These are phyloP conservation scores for Colletotrichum graminicola DNA, from an alignment of 2,329 filamentous ascomycete species.

Conservation along the genomic window DNA sequence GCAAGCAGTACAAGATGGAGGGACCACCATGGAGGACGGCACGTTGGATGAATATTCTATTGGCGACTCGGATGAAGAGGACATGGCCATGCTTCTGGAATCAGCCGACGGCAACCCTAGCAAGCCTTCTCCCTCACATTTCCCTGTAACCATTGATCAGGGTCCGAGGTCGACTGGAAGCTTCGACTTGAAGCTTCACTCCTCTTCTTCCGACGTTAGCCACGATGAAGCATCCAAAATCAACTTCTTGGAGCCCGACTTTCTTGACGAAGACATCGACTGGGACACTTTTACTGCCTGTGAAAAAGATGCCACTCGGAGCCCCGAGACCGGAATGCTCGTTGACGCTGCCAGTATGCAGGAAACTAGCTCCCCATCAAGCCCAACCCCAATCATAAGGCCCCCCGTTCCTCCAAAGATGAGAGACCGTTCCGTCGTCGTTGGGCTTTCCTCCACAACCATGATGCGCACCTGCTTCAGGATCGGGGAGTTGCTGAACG, in stretches of 20 bases:
- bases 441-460: constrained; percentile 61
- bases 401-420: constrained; percentile 63
- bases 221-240: background rate
- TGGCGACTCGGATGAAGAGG: constrained; percentile 20
- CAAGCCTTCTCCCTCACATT: background rate
- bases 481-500: constrained; percentile 69
- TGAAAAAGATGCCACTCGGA: background rate
- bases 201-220: background rate
- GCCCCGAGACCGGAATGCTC: background rate
- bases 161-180: background rate
- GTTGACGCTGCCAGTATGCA: constrained; percentile 43
- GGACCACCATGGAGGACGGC: background rate
- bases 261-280: constrained; percentile 56
- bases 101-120: background rate
- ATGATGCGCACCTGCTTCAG: constrained; percentile 73
- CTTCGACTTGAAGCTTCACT: background rate
- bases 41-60: constrained; percentile 22
- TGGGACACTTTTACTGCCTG: constrained; percentile 52
- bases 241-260: constrained; percentile 39
- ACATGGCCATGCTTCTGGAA: constrained; percentile 5
- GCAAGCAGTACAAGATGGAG: background rate
- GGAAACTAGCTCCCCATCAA: background rate
- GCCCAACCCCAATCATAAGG: constrained; percentile 60
- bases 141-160: background rate
- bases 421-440: constrained; percentile 65